Base-by-base conservation (phyloP, 1,284 basidiomycete genomes). In the Sphagnurus paluster region DNA sequence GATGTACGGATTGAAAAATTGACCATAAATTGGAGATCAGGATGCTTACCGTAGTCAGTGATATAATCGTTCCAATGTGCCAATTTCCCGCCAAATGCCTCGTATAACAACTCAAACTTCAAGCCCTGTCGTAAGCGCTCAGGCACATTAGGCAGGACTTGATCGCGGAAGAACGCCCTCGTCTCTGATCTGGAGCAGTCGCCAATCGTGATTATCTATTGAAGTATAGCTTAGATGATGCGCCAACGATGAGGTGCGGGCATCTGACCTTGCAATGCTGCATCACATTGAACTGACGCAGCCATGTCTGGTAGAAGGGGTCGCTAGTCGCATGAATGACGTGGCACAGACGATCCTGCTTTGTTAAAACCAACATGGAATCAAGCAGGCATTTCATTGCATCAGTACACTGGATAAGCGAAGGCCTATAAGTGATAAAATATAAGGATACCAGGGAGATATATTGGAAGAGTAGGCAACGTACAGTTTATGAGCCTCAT, bases 241-340 rank as follows among this genome's bases (percentile, higher is more conserved):
- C 40, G 5, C 35, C 34, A 6, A 14, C 3, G 20, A 7, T 21
- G 19, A 2, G 17, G 29, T 23, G 14, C 5, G 30, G 4, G 8
- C 26, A 40, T 28, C 50, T 19, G 26, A 84, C 82, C 70, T 86
- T 89, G 71, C 87, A 90, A 59, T 90, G 85, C 57, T 87, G 85
- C 74, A 85, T 84, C 38, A 88, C 75, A 51, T 85, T 87, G 44
- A 87, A 68, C 56, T 86, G 84, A 48, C 86, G 73, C 32, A 88
- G 71, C 85, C 85, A 91, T 23, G 82, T 87, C 57, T 88, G 86
- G 61, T 90, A 91, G 66, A 91, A 90, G 0, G 88, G 82, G 53
- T 92, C 89, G 57, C 82, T 87, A 2, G 90, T 90, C 1, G 88
- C 86, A 53, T 91, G 88, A 39, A 92, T 80, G 56, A 90, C 84